Percentiles rank a stretch among this genome's conserved stretches.
Conservation (phyloP, 768 basidiomycete species). For the Hortiboletus campestris region DNA sequence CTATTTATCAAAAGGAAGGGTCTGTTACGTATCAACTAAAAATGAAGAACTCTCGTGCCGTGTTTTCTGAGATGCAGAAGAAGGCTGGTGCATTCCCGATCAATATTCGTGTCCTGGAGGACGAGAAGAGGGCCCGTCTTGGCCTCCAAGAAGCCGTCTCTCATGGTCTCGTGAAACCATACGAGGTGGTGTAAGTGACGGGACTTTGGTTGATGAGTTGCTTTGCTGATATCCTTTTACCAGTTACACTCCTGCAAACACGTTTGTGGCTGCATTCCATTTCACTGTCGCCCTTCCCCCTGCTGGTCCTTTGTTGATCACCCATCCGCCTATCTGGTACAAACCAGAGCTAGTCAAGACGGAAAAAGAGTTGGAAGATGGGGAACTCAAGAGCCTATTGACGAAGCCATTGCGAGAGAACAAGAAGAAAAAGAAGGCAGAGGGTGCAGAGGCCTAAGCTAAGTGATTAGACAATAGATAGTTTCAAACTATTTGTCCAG, state of each 20-base stretch:
- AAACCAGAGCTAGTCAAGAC: constrained; percentile 88
- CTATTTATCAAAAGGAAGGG: constrained; percentile 88
- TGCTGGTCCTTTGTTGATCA: constrained; percentile 83
- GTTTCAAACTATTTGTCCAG: constrained; percentile 16
- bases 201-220: background rate
- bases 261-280: constrained; percentile 93
- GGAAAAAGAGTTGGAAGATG: constrained; percentile 85
- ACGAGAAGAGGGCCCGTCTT: constrained; percentile 94
- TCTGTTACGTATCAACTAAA: constrained; percentile 92
- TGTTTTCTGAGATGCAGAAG: constrained; percentile 96
- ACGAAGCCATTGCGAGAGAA: constrained; percentile 78
- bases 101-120: constrained; percentile 90
- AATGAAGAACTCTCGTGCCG: constrained; percentile 95
- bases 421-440: constrained; percentile 90
- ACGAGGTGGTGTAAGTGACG: constrained; percentile 81
- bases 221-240: background rate
- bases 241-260: constrained; percentile 78
- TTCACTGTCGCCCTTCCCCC: constrained; percentile 94
- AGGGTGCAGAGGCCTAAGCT: constrained; percentile 40
- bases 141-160: constrained; percentile 95
- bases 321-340: constrained; percentile 90
- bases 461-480: constrained; percentile 23
- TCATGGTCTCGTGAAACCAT: constrained; percentile 90
- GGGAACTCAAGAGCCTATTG: constrained; percentile 77
- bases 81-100: constrained; percentile 98